Evolutionary conservation across 78 protist species (phyloP).

Genomic region (Mastigamoeba balamuthi): DNA sequence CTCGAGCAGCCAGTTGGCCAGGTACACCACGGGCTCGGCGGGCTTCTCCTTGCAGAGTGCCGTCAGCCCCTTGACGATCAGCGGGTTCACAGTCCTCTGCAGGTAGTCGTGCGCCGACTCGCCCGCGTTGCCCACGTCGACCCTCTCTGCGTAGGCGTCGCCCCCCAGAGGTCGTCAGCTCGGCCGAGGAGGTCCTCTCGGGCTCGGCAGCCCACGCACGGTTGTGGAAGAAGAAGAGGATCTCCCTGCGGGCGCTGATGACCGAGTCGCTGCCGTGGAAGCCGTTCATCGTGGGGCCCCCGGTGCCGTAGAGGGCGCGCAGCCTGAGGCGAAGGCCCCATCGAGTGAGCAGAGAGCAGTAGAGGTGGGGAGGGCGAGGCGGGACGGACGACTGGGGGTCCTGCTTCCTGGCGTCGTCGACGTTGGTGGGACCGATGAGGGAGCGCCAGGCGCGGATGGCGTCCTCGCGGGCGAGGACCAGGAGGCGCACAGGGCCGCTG

Average conservation of each 20-base stretch:
- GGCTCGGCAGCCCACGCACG: not conserved
- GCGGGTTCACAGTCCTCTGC: not conserved
- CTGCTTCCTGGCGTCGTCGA: too few species aligned
- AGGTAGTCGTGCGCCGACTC: not conserved
- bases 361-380: too few species aligned
- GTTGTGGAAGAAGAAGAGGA: constrained; percentile 5
- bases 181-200: not conserved
- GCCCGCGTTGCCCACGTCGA: not conserved
- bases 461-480: constrained; percentile 13
- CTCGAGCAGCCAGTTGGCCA: constrained; percentile 8
- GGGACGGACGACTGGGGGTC: too few species aligned
- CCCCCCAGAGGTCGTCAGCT: not conserved
- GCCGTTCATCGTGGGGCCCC: constrained; percentile 9
- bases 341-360: not conserved
- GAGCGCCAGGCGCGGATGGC: constrained; percentile 23
- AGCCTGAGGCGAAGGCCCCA: not conserved
- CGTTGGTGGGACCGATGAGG: constrained; percentile 36
- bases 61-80: not conserved
- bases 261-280: constrained; percentile 30
- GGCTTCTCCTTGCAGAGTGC: not conserved
- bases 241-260: constrained; percentile 6
- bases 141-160: not conserved
- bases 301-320: constrained; percentile 33
- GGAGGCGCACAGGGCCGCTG: constrained; percentile 8
- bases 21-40: constrained; percentile 10